Evolutionary conservation across 2,329 filamentous ascomycete species (phyloP), one percentile per base, ranked within the genome.

Genomic region (Cercospora sp.): DNA sequence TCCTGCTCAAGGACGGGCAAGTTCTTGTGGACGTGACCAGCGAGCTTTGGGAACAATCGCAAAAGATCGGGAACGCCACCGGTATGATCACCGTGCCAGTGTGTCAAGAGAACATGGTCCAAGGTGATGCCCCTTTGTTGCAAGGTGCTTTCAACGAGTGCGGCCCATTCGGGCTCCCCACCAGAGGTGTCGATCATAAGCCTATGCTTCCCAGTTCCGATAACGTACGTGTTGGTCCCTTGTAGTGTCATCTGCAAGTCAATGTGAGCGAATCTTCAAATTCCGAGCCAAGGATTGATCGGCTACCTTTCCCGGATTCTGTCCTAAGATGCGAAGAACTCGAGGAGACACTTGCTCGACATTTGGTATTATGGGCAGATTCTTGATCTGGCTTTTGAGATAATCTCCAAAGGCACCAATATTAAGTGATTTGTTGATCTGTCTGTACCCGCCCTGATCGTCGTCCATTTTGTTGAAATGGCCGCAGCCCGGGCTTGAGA

Each of bases 31-130:
- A 82, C 75, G 8, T 67, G 53, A 5, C 66, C 28, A 3, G 53
- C 16, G 5, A 80, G 63, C 20, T 75, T 10, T 9, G 78, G 77
- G 59, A 78, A 77, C 1, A 77, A 60, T 1, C 67, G 67, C 0
- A 83, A 13, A 1, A 83, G 75, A 67, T 82, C 80, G 0, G 79
- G 77, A 3, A 81, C 79, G 2, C 81, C 81, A 2, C 79, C 80
- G 1, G 80, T 79, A 64, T 83, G 81, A 67, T 83, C 81, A 3
- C 80, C 79, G 67, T 83, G 81, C 80, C 80, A 83, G 67, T 83
- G 81, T 0, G 81, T 81, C 3, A 83, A 68, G 1, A 83, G 72
- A 2, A 83, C 77, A 63, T 83, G 80, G 0, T 80, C 81, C 0
- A 86, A 63, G 0, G 66, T 63, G 55, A 83, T 75, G 2, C 67